Conservation (phyloP, 1,284 basidiomycete genomes). For the Fomes fomentarius region DNA sequence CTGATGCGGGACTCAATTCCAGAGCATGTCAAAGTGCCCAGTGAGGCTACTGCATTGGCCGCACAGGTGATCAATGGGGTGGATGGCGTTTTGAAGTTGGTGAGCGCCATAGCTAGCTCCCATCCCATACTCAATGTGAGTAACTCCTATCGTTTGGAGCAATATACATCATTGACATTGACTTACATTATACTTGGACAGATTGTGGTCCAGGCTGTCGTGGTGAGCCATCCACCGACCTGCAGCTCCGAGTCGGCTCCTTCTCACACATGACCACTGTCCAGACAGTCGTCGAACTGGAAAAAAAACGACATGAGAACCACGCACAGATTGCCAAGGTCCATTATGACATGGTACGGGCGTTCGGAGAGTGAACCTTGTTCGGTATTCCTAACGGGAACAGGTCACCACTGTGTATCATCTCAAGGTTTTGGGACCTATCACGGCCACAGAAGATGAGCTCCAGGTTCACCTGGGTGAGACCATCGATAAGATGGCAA, state of each 20-base stretch:
- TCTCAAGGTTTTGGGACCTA: not conserved
- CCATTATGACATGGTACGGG: conserved; percentile 10
- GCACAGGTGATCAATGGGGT: conserved; percentile 9
- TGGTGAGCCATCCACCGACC: not conserved
- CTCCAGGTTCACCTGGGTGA: not conserved
- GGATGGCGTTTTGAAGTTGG: conserved; percentile 5
- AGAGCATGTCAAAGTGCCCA: too few species aligned
- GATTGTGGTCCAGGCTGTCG: conserved; percentile 5
- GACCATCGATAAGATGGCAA: not conserved
- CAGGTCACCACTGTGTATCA: conserved; percentile 4
- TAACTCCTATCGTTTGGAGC: too few species aligned
- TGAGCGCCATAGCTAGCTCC: not conserved
- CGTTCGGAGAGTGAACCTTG: not conserved
- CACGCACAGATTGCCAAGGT: conserved; percentile 9
- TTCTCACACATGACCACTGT: too few species aligned
- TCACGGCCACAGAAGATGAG: not conserved
- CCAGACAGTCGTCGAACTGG: conserved; percentile 10
- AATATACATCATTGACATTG: too few species aligned
- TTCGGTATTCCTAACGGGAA: too few species aligned
- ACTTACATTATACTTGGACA: not conserved
- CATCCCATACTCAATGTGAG: conserved; percentile 9
- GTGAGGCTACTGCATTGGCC: not conserved
- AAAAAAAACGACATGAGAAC: conserved; percentile 12
- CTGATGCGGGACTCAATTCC: too few species aligned
- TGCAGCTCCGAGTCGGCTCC: not conserved